Percentiles rank a stretch among this genome's conserved stretches.
phyloP scores from a whole-genome alignment of 2,329 filamentous ascomycete genomes.

The Colletotrichum coccodes region DNA sequence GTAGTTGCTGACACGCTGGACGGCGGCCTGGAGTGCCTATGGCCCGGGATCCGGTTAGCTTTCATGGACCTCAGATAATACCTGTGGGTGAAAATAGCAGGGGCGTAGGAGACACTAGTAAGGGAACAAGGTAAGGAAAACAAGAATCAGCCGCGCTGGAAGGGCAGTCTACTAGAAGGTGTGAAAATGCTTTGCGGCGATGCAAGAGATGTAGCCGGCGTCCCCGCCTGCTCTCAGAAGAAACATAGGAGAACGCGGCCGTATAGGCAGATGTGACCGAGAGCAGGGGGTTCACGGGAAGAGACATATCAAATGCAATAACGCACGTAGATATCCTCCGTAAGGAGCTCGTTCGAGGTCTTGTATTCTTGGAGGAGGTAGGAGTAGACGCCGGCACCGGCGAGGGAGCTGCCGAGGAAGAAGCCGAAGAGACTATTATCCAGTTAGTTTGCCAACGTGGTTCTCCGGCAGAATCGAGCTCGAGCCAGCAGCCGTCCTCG shows the following conservation, averaged over 20 bases:
- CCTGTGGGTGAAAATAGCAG: not conserved
- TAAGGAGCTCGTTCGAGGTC: conserved; percentile 90
- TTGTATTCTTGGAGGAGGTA: conserved; percentile 96
- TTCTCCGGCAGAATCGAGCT: too few relatives aligned
- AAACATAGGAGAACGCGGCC: not conserved
- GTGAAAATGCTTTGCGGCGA: not conserved
- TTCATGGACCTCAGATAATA: not conserved
- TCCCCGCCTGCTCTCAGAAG: conserved; percentile 6
- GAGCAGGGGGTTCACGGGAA: not conserved
- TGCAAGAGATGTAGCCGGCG: not conserved
- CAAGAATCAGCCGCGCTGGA: conserved; percentile 3
- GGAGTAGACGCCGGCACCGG: conserved; percentile 86
- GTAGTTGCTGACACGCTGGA: conserved; percentile 87
- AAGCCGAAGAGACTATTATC: conserved; percentile 84
- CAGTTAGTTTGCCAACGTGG: not conserved
- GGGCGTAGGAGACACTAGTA: not conserved
- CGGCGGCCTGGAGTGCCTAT: conserved; percentile 87
- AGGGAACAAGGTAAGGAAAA: not conserved
- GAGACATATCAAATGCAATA: conserved; percentile 49
- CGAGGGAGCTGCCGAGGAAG: conserved; percentile 82
- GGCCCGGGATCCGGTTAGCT: not conserved
- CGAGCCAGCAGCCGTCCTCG: not conserved
- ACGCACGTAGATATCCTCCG: conserved; percentile 95
- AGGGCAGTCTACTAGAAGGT: conserved; percentile 7
- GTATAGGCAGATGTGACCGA: not conserved